Conservation (phyloP, 805 yeast species). For the Yamadazyma insecticola region DNA sequence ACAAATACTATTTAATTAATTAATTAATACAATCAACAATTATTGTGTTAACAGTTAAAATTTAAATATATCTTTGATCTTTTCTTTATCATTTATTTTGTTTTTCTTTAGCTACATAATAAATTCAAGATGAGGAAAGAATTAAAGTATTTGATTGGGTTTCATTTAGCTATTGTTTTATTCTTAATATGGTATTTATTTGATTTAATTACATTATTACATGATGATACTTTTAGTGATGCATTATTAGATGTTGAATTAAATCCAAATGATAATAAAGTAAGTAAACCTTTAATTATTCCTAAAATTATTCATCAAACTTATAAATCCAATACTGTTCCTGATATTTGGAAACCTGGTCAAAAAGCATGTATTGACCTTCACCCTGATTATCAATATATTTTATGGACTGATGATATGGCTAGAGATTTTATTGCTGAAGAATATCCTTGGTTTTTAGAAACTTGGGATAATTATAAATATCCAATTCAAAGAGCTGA, state of each 20-base stretch:
- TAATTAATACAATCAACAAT: too few relatives aligned
- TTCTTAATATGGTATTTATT: constrained; percentile 59
- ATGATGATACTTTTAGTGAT: constrained; percentile 66
- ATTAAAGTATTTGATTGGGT: constrained; percentile 53
- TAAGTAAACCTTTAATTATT: constrained; percentile 51
- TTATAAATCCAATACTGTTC: constrained; percentile 73
- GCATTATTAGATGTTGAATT: constrained; percentile 61
- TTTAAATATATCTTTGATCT: too few relatives aligned
- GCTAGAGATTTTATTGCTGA: constrained; percentile 72
- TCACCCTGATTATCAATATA: constrained; percentile 86
- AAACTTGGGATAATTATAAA: constrained; percentile 70
- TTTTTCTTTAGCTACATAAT: too few relatives aligned
- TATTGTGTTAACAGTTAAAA: too few relatives aligned
- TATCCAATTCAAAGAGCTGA: constrained; percentile 89
- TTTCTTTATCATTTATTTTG: too few relatives aligned
- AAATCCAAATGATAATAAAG: constrained; percentile 45
- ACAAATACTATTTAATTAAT: too few relatives aligned
- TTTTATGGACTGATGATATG: constrained; percentile 86
- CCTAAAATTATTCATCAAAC: constrained; percentile 95
- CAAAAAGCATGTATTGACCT: constrained; percentile 71
- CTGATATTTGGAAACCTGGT: constrained; percentile 76
- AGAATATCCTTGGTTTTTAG: constrained; percentile 82
- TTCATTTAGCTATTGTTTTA: constrained; percentile 51
- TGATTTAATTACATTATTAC: constrained; percentile 68
- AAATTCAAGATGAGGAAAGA: constrained; percentile 55